phyloP scores from a whole-genome alignment of 768 basidiomycete species.

The Boletus rubescentipes region DNA sequence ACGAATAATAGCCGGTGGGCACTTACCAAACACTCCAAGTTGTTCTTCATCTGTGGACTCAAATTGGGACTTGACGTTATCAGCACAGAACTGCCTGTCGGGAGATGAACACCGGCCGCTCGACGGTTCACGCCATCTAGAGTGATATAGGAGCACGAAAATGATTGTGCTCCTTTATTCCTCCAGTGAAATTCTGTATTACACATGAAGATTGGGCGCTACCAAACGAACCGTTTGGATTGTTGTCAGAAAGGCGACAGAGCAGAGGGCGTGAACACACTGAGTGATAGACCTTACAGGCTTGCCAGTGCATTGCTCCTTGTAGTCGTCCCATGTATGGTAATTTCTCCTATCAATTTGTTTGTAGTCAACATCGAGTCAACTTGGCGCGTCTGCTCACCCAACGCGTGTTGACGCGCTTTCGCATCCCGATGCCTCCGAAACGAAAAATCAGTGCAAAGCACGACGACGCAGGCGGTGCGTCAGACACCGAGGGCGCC shows the following conservation, averaged over 20 bases:
- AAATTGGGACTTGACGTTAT: slow-evolving; percentile 8
- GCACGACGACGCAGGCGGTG: slow-evolving; percentile 33
- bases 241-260: neutral
- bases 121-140: slow-evolving; percentile 55
- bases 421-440: slow-evolving; percentile 26
- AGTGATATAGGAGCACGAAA: slow-evolving; percentile 60
- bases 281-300: neutral
- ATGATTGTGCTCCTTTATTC: slow-evolving; percentile 52
- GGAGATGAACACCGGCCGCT: slow-evolving; percentile 23
- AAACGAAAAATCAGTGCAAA: slow-evolving; percentile 33
- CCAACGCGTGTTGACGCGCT: neutral
- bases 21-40: slow-evolving; percentile 6
- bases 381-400: neutral
- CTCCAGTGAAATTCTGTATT: slow-evolving; percentile 68
- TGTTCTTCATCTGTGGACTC: slow-evolving; percentile 1
- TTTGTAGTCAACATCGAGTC: neutral
- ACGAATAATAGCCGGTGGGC: neutral
- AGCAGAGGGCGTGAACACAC: neutral
- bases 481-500: slow-evolving; percentile 30
- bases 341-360: neutral
- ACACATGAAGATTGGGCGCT: neutral
- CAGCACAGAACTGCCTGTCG: neutral
- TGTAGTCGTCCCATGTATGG: slow-evolving; percentile 11
- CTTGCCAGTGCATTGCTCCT: too few relatives aligned
- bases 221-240: neutral